A percentile compares a stretch with the other conserved stretches of the same genome.
Conservation (phyloP, 306 rosid species). For the Rosa rugosa region DNA sequence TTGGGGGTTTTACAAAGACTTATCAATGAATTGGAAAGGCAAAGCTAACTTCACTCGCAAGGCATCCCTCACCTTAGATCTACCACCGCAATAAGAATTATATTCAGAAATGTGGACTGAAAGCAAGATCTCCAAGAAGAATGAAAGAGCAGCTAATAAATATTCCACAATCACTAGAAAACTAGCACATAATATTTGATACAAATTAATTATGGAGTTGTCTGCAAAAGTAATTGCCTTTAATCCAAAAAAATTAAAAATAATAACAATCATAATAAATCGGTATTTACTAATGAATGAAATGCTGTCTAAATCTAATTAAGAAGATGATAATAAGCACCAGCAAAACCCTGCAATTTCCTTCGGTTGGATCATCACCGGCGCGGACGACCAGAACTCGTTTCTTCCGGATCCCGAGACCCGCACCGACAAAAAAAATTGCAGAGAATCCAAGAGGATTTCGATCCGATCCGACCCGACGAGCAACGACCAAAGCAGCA, state of each 20-base stretch:
- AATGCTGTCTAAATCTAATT: neutral
- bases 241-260: neutral
- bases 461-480: neutral
- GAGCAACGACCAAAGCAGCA: conserved; percentile 3
- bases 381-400: neutral
- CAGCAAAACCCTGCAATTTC: conserved; percentile 6
- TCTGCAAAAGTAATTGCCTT: conserved; percentile 1
- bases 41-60: neutral
- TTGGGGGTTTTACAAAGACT: neutral
- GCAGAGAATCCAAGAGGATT: neutral
- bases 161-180: neutral
- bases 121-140: neutral
- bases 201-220: neutral
- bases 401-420: neutral
- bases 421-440: neutral
- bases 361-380: neutral
- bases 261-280: conserved; percentile 2
- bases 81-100: neutral
- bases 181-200: neutral
- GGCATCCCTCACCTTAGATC: neutral
- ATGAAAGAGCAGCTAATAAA: neutral
- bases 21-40: neutral
- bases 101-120: neutral
- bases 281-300: conserved; percentile 13
- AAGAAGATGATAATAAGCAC: neutral